phyloP scores from a whole-genome alignment of 2,329 filamentous ascomycete genomes.

The Madurella mycetomatis region DNA sequence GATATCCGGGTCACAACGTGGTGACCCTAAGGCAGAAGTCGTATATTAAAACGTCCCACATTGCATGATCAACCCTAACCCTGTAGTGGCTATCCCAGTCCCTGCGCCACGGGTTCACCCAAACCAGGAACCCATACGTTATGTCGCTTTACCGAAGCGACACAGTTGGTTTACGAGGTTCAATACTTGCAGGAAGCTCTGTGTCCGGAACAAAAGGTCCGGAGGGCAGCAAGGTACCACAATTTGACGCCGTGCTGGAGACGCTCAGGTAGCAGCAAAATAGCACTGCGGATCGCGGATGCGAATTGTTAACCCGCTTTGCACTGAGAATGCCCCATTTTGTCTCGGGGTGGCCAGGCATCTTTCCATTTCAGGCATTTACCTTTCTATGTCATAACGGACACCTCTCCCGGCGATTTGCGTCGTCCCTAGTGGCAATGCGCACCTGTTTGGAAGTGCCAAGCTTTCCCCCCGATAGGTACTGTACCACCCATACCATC shows the following conservation, averaged over 20 bases:
- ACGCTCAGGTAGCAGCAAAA: constrained; percentile 14
- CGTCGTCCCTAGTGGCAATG: constrained; percentile 8
- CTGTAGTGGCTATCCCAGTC: too few species aligned
- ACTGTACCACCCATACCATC: not conserved
- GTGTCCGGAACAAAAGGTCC: constrained; percentile 16
- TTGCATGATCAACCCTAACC: too few species aligned
- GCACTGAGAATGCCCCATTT: constrained; percentile 6
- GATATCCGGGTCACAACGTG: too few species aligned
- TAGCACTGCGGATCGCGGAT: constrained; percentile 9
- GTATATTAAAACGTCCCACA: too few species aligned
- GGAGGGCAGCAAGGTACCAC: not conserved
- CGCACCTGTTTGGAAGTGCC: constrained; percentile 5
- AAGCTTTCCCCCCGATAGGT: constrained; percentile 1
- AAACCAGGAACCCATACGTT: too few species aligned
- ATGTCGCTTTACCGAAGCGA: too few species aligned
- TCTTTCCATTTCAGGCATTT: constrained; percentile 16
- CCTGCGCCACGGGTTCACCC: too few species aligned
- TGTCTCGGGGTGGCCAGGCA: constrained; percentile 8
- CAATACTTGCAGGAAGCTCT: not conserved
- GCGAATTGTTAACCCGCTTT: constrained; percentile 17
- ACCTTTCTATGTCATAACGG: constrained; percentile 16
- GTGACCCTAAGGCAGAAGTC: too few species aligned
- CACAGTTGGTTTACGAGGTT: too few species aligned
- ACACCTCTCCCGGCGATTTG: not conserved
- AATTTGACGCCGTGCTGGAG: constrained; percentile 5